phyloP scores from a whole-genome alignment of 345 rosid species.

The Dipteronia sinensis region DNA sequence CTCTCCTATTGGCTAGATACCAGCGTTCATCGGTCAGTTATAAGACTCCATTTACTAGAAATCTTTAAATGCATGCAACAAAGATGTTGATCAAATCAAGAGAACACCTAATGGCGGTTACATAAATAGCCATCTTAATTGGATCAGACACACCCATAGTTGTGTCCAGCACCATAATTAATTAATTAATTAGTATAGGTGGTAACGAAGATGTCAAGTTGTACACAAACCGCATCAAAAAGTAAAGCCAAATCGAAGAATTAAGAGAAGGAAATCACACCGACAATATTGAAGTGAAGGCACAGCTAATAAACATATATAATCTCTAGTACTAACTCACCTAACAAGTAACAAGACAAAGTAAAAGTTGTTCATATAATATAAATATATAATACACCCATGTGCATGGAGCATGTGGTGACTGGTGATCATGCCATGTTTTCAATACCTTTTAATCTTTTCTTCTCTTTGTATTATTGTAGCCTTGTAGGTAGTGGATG shows the following conservation, averaged over 20 bases:
- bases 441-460: too few relatives aligned
- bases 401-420: slow-evolving; percentile 9
- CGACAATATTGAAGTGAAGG: slow-evolving; percentile 19
- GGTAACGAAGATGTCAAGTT: not conserved
- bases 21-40: too few relatives aligned
- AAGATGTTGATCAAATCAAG: not conserved
- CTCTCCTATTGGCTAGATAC: too few relatives aligned
- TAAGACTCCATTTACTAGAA: not conserved
- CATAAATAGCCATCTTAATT: not conserved
- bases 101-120: not conserved
- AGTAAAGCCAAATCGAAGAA: not conserved
- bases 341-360: not conserved
- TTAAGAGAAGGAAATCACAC: not conserved
- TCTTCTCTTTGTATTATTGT: not conserved
- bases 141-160: not conserved
- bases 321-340: too few relatives aligned
- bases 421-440: not conserved
- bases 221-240: too few relatives aligned
- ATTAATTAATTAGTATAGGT: not conserved
- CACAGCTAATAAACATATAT: not conserved
- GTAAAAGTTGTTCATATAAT: not conserved
- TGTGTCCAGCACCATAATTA: not conserved
- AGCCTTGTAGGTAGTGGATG: slow-evolving; percentile 12
- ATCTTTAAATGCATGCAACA: not conserved
- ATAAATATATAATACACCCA: not conserved